phyloP scores from a whole-genome alignment of 2,329 filamentous ascomycete species.

The Verticillium nubilum region DNA sequence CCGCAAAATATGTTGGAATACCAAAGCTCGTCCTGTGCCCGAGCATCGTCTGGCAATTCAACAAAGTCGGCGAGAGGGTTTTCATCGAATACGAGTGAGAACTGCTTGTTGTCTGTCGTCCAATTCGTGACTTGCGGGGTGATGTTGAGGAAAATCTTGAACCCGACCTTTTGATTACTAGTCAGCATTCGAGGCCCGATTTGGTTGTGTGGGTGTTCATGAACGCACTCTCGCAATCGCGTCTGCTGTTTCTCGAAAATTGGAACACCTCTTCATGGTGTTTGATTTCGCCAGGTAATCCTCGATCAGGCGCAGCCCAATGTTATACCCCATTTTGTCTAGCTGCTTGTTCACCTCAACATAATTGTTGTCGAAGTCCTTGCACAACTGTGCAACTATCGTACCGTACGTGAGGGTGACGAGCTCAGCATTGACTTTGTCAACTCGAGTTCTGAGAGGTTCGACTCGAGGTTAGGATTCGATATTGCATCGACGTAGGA shows the following conservation, averaged over 20 bases:
- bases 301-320: slow-evolving; percentile 90
- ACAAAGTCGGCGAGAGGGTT: slow-evolving; percentile 97
- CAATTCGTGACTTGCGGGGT: slow-evolving; percentile 91
- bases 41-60: slow-evolving; percentile 90
- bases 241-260: slow-evolving; percentile 93
- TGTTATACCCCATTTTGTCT: slow-evolving; percentile 99
- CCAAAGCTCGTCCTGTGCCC: slow-evolving; percentile 95
- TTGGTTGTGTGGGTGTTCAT: no score
- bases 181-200: slow-evolving; percentile 12
- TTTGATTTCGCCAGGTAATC: slow-evolving; percentile 97
- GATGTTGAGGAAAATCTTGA: slow-evolving; percentile 98
- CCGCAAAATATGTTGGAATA: slow-evolving; percentile 97
- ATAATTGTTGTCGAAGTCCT: slow-evolving; percentile 93
- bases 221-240: slow-evolving; percentile 79
- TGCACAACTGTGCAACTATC: slow-evolving; percentile 92
- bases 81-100: slow-evolving; percentile 93
- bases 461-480: slow-evolving; percentile 22
- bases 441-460: slow-evolving; percentile 72
- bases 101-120: slow-evolving; percentile 94
- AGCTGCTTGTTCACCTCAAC: slow-evolving; percentile 94
- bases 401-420: slow-evolving; percentile 97
- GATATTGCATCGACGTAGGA: not conserved
- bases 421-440: slow-evolving; percentile 97
- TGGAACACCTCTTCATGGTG: slow-evolving; percentile 79
- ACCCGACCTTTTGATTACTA: slow-evolving; percentile 64